Percentiles rank a stretch among this genome's conserved stretches.
Conservation (phyloP, 176 grass and related monocot genomes). For the Oryza meyeriana region DNA sequence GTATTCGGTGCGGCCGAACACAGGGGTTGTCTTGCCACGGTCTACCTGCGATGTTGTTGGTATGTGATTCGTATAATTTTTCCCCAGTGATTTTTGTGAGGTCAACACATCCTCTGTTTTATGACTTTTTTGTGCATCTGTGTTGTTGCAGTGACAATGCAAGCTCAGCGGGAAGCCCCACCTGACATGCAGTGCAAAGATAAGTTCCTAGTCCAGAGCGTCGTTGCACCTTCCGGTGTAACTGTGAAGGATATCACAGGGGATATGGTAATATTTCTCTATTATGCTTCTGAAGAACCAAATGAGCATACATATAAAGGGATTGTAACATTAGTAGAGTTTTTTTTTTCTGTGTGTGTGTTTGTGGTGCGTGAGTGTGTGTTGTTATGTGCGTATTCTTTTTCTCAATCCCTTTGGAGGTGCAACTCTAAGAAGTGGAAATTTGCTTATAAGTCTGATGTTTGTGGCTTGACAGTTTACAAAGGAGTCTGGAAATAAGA, state of each 20-base stretch:
- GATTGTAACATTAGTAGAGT: background rate
- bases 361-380: too few relatives aligned
- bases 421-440: background rate
- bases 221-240: constrained; percentile 40
- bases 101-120: background rate
- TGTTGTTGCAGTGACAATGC: constrained; percentile 66
- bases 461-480: constrained; percentile 49
- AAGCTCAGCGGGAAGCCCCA: constrained; percentile 50
- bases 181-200: constrained; percentile 79
- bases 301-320: background rate
- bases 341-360: too few relatives aligned
- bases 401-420: background rate
- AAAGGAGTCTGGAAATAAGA: constrained; percentile 58
- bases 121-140: constrained; percentile 1
- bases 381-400: too few relatives aligned
- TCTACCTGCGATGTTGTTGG: constrained; percentile 75
- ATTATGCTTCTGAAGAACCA: constrained; percentile 4
- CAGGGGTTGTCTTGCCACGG: constrained; percentile 56
- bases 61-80: constrained; percentile 26
- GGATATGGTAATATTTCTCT: constrained; percentile 49
- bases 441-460: background rate
- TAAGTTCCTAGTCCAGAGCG: constrained; percentile 71
- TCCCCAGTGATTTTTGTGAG: background rate
- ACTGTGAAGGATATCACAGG: constrained; percentile 57
- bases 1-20: constrained; percentile 74